These are phyloP conservation scores for maize (Zea mays) DNA, from an alignment of 176 grass and related monocot species.

Conservation along the genomic window Zm-B73-REFERENCE-NAM-5.0 NC_050103.1:180374001-180374500, in stretches of 20 bases:
- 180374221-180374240: conserved; percentile 40
- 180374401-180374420: conserved; percentile 46
- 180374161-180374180: conserved; percentile 36
- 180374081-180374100: background rate
- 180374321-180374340: conserved; percentile 36
- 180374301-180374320: conserved; percentile 40
- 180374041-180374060: background rate
- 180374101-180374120: conserved; percentile 32
- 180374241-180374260: conserved; percentile 35
- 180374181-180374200: conserved; percentile 38
- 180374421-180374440: conserved; percentile 40
- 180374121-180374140: conserved; percentile 34
- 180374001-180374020: background rate
- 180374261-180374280: conserved; percentile 45
- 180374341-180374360: conserved; percentile 27
- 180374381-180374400: conserved; percentile 45
- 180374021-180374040: background rate
- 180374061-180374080: background rate
- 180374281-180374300: conserved; percentile 41
- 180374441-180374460: conserved; percentile 44
- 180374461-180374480: conserved; percentile 46
- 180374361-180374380: conserved; percentile 26
- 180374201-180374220: conserved; percentile 40
- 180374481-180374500: conserved; percentile 75
- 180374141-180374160: conserved; percentile 39